Conservation (phyloP, 805 yeast genomes). For the Martiniozyma abietophila region DNA sequence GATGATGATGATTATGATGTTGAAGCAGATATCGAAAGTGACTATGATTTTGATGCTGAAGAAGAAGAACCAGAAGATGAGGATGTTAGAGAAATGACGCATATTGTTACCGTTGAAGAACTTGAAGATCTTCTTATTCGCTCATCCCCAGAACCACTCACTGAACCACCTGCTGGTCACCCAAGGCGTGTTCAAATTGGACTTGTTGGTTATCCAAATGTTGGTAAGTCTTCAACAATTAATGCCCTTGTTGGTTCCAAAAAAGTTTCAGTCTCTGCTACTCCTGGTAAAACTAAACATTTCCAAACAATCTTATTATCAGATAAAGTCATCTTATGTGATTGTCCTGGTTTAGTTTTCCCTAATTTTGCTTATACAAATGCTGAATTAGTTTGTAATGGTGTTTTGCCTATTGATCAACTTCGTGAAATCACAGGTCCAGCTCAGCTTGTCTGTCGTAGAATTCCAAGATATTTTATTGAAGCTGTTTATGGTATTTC, state of each 20-base stretch:
- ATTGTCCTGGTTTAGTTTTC: constrained; percentile 98
- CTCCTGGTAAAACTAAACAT: constrained; percentile 99
- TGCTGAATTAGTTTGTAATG: constrained; percentile 94
- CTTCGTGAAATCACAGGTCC: constrained; percentile 90
- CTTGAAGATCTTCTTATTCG: constrained; percentile 69
- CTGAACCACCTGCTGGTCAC: constrained; percentile 41
- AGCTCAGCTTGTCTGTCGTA: constrained; percentile 68
- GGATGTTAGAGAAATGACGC: constrained; percentile 40
- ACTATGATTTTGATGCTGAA: constrained; percentile 12
- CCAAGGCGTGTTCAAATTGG: constrained; percentile 77
- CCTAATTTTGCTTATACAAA: constrained; percentile 96
- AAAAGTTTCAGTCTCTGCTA: constrained; percentile 95
- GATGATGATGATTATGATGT: constrained; percentile 15
- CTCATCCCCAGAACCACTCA: constrained; percentile 65
- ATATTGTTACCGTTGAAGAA: constrained; percentile 74
- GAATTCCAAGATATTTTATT: constrained; percentile 79
- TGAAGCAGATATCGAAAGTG: constrained; percentile 25
- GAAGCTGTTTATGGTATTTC: constrained; percentile 94
- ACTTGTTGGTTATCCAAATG: constrained; percentile 95
- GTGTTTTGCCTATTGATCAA: constrained; percentile 98
- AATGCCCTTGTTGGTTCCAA: constrained; percentile 94
- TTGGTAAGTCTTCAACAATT: constrained; percentile 79
- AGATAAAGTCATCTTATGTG: constrained; percentile 79
- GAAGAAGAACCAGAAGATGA: constrained; percentile 17
- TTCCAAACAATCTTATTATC: constrained; percentile 91